Evolutionary conservation across 129 eudicot species (phyloP), one percentile per base, ranked within the genome.

Genomic region (Flaveria linearis): DNA sequence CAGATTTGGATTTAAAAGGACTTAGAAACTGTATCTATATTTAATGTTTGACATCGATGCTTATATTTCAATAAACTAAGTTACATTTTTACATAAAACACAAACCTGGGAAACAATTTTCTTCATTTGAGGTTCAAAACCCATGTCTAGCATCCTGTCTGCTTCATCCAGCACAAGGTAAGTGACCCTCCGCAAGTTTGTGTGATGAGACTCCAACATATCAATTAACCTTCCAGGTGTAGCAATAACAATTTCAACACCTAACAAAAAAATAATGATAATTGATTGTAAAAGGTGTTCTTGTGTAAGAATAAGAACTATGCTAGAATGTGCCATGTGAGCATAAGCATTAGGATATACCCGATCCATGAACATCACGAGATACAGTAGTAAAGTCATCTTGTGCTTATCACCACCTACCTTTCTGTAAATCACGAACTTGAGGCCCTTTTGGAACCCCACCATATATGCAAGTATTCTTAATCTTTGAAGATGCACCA

Each of bases 351-450:
- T 86, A 86, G 91, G 83, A 79, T 86, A 86, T 88, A 90, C 91
- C 92, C 89, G 92, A 87, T 88, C 78, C 90, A 90, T 82, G 90
- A 87, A 88, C 96, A 88, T 90, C 96, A 88, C 91, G 84, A 26
- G 79, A 86, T 77, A 92, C 86, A 89, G 96, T 86, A 93, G 96
- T 83, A 88, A 91, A 91, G 96, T 91, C 97, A 95, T 87, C 89
- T 91, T 90, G 96, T 86, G 97, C 96, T 82, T 86, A 95, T 88
- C 96, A 80, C 88, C 99, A 95, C 99, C 99, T 91, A 95, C 99
- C 99, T 95, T 95, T 95, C 99, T 95, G 99, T 75, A 95, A 96
- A 91, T 95, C 99, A 89, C 97, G 99, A 85, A 91, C 96, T 89
- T 95, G 99, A 76, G 99, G 99, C 46, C 99, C 99, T 82, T 95